Evolutionary conservation across 352 stramenopile genomes (phyloP), one percentile per base, ranked within the genome.

Genomic region (Globisporangium spiculum): DNA sequence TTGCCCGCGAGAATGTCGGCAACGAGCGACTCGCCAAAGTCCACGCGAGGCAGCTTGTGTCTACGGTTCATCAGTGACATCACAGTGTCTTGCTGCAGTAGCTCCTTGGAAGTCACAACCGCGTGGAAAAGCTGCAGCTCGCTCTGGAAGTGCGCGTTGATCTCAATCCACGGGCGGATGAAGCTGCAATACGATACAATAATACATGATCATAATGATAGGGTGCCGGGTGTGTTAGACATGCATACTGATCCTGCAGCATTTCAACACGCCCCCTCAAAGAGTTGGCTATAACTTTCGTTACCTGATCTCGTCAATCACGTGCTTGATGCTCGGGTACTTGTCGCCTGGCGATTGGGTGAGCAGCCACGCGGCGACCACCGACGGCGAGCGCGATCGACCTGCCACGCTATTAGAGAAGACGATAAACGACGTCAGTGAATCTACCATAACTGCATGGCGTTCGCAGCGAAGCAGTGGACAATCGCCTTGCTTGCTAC

Each of bases 101-200:
- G 63, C 53, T 68, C 36, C 7, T 18, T 32, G 20, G 36, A 56
- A 46, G 64, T 38, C 20, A 20, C 16, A 26, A 18, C 3, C 14
- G 16, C 14, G n/a, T 60, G 14, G 10, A 69, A 69, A 22, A 69
- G 27, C 55, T 59, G 36, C 20, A 93, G 67, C 63, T 92, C 79
- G 4, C 34, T 60, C 24, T 75, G 77, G 50, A 93, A 93, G 46
- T 80, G 71, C 2, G 71, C 26, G 41, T 93, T 93, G 60, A 90
- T 87, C 20, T 79, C 77, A 32, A 93, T 83, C 86, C 86, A 93
- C 41, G 86, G 83, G 1, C 86, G 82, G 50, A 86, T 72, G 34
- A 80, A 69, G 18, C 84, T 93, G 57, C 1, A 57, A 1, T 24
- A 7, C 34, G 4, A 26, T 55, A 34, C 14, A 6, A 26, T 18